Conservation (phyloP, 768 basidiomycete species). For the Artomyces pyxidatus region DNA sequence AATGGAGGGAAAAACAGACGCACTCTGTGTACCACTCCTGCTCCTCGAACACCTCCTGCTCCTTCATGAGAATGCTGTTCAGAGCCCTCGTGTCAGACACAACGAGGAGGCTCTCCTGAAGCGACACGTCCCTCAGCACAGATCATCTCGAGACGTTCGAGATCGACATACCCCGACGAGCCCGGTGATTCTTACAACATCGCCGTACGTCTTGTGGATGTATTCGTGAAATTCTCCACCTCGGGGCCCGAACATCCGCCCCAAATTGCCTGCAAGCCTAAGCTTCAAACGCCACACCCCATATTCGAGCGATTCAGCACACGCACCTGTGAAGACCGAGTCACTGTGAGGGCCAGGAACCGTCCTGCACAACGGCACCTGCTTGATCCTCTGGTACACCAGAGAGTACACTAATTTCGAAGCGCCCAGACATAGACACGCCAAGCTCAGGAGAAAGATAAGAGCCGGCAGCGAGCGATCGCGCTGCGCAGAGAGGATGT, state of each 20-base stretch:
- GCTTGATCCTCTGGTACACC: background rate
- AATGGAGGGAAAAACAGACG: too few relatives aligned
- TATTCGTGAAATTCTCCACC: background rate
- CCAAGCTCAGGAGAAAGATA: too few relatives aligned
- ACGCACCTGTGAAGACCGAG: background rate
- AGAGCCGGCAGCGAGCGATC: too few relatives aligned
- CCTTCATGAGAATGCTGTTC: background rate
- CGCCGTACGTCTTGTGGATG: background rate
- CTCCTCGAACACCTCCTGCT: background rate
- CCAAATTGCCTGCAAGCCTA: too few relatives aligned
- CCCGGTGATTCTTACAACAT: background rate
- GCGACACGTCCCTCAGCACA: background rate
- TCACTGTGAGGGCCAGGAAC: background rate
- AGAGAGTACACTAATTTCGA: background rate
- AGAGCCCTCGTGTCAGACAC: background rate
- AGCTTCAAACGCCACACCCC: too few relatives aligned
- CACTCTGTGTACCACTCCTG: background rate
- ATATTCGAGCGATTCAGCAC: too few relatives aligned
- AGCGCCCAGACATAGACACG: too few relatives aligned
- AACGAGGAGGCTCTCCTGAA: background rate
- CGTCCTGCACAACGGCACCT: background rate
- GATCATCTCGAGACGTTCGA: background rate
- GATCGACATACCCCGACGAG: background rate
- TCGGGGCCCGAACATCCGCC: too few relatives aligned
- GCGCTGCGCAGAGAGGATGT: too few relatives aligned